phyloP scores from a whole-genome alignment of 23 red algal genomes.

The Gracilariopsis chorda region DNA sequence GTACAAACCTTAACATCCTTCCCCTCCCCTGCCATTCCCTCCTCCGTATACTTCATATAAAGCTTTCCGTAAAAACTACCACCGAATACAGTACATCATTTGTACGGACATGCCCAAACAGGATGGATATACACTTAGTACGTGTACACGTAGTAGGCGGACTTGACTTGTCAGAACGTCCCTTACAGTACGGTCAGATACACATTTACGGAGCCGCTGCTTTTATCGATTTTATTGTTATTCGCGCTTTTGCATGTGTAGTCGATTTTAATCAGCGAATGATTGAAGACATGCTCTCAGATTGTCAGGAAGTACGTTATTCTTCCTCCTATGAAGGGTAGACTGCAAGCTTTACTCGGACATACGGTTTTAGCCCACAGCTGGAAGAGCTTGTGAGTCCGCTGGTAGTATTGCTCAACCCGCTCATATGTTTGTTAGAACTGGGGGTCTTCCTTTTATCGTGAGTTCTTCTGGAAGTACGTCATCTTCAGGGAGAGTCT shows the following conservation, averaged over 20 bases:
- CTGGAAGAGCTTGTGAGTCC: too few relatives aligned
- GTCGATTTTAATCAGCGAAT: constrained; percentile 65
- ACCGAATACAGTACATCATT: constrained; percentile 6
- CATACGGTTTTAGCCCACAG: too few relatives aligned
- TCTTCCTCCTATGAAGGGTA: too few relatives aligned
- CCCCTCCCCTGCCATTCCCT: background rate
- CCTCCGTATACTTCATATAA: too few relatives aligned
- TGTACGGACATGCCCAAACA: constrained; percentile 46
- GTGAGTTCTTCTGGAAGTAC: constrained; percentile 83
- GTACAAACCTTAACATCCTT: background rate
- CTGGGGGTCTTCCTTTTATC: constrained; percentile 69
- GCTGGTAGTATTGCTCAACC: too few relatives aligned
- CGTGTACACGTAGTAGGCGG: constrained; percentile 33
- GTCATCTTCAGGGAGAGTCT: constrained; percentile 62
- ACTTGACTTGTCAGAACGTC: constrained; percentile 52
- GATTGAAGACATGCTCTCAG: too few relatives aligned
- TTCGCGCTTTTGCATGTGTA: constrained; percentile 66
- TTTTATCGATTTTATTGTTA: constrained; percentile 26
- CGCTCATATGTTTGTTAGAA: constrained; percentile 60
- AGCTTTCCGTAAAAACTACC: too few relatives aligned
- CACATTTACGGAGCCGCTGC: constrained; percentile 31
- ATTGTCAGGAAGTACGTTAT: too few relatives aligned
- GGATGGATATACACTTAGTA: too few relatives aligned
- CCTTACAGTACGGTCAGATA: constrained; percentile 61
- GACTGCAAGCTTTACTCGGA: too few relatives aligned